phyloP scores from a whole-genome alignment of 331 rosid genomes.

The Pyracantha coccinea region DNA sequence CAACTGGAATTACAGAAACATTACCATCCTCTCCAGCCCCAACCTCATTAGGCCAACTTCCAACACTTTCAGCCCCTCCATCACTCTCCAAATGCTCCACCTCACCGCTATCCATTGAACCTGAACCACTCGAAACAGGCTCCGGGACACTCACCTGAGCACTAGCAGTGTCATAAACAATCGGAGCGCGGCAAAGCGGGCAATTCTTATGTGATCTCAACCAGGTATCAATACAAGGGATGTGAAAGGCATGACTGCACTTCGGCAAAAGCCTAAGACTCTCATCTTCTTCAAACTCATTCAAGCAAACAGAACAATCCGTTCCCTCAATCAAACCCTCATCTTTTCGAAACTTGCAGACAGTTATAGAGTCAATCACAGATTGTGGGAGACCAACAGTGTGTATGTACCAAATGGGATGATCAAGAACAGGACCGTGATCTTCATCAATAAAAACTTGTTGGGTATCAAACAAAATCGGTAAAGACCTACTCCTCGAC shows the following conservation, averaged over 20 bases:
- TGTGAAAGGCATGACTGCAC: constrained; percentile 76
- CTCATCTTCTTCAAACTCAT: constrained; percentile 66
- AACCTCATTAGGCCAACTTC: constrained; percentile 17
- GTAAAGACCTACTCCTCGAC: constrained; percentile 5
- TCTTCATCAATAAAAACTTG: constrained; percentile 30
- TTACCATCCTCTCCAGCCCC: constrained; percentile 11
- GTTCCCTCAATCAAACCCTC: constrained; percentile 63
- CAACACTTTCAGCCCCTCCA: constrained; percentile 6
- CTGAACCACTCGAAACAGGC: constrained; percentile 9
- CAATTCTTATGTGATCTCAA: constrained; percentile 62
- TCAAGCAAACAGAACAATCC: constrained; percentile 73
- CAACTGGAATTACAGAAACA: not conserved
- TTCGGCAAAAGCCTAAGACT: constrained; percentile 62
- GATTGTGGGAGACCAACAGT: constrained; percentile 52
- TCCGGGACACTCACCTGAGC: constrained; percentile 10
- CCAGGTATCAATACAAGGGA: constrained; percentile 80
- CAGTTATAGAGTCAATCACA: constrained; percentile 53
- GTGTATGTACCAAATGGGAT: constrained; percentile 51
- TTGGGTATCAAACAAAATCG: constrained; percentile 29
- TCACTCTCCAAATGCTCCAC: constrained; percentile 14
- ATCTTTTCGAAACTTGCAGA: constrained; percentile 37
- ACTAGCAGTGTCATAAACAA: constrained; percentile 15
- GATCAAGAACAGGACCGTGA: constrained; percentile 20
- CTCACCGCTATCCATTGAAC: constrained; percentile 9
- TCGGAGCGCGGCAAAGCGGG: constrained; percentile 74